These are phyloP conservation scores for Metarhizium robertsii DNA, from an alignment of 2,329 filamentous ascomycete genomes.

Conservation along the genomic window DNA sequence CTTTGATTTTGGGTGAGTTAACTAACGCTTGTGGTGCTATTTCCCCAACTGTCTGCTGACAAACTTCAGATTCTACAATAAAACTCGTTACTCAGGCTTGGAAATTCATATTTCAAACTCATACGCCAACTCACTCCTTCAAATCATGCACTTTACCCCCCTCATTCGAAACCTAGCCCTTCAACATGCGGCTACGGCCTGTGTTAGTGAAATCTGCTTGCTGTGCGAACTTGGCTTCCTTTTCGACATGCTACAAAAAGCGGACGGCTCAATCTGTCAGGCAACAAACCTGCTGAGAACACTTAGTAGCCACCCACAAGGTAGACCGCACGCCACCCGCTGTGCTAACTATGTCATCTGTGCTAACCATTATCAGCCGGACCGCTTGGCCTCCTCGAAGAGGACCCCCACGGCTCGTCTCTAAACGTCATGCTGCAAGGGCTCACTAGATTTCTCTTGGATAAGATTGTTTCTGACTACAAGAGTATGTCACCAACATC, in stretches of 20 bases:
- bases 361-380: conserved; percentile 38
- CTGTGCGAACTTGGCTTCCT: conserved; percentile 92
- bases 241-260: conserved; percentile 97
- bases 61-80: conserved; percentile 73
- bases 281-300: conserved; percentile 91
- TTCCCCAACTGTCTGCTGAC: conserved; percentile 9
- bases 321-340: conserved; percentile 23
- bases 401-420: conserved; percentile 63
- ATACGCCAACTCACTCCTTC: conserved; percentile 86
- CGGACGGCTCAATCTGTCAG: conserved; percentile 86
- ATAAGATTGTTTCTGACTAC: conserved; percentile 71
- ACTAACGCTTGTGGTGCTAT: conserved; percentile 1
- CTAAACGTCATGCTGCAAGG: conserved; percentile 78
- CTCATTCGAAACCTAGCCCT: conserved; percentile 80
- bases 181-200: conserved; percentile 79
- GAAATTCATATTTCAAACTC: conserved; percentile 97
- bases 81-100: conserved; percentile 80
- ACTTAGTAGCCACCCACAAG: conserved; percentile 73
- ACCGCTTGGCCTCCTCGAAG: conserved; percentile 74
- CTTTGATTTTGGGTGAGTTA: conserved; percentile 80
- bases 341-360: background rate
- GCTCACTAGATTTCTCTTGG: conserved; percentile 75
- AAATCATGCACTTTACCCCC: conserved; percentile 86
- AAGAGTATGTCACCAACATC: conserved; percentile 54
- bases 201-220: conserved; percentile 73